Evolutionary conservation across 2,329 filamentous ascomycete genomes (phyloP).

Genomic region (Ustulina deusta): DNA sequence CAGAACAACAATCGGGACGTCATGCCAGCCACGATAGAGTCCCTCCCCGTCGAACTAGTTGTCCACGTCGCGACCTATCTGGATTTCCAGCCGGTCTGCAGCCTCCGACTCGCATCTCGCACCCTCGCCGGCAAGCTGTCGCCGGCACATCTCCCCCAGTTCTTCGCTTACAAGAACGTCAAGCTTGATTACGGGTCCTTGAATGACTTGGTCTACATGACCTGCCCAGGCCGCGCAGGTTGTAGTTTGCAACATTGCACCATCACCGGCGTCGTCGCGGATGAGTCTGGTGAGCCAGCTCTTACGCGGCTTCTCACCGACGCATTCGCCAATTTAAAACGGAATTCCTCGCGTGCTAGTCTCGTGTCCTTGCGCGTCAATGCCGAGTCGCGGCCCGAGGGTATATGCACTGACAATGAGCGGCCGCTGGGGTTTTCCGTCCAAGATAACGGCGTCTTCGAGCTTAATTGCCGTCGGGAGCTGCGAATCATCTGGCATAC

Average conservation of each 20-base stretch:
- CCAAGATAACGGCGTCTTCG: background rate
- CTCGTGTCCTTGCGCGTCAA: conserved; percentile 2
- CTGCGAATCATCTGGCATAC: background rate
- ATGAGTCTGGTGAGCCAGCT: too few species aligned
- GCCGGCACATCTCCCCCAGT: background rate
- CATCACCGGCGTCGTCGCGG: background rate
- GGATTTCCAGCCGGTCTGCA: background rate
- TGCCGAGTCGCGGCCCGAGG: background rate
- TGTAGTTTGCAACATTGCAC: conserved; percentile 17
- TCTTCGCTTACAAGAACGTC: conserved; percentile 22
- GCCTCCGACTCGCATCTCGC: conserved; percentile 16
- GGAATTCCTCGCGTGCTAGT: background rate
- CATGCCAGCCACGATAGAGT: conserved; percentile 1
- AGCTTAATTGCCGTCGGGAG: background rate
- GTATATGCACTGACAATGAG: background rate
- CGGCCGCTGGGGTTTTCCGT: too few species aligned
- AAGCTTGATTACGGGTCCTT: background rate
- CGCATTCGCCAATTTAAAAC: conserved; percentile 13
- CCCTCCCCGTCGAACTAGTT: conserved; percentile 23
- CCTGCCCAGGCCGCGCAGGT: background rate
- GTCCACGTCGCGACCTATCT: background rate
- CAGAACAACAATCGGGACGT: background rate
- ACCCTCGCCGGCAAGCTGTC: conserved; percentile 12
- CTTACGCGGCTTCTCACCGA: background rate
- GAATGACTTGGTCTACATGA: conserved; percentile 1